Base-by-base conservation (phyloP, 1,284 basidiomycete species). In the Gomphus sp. region DNA sequence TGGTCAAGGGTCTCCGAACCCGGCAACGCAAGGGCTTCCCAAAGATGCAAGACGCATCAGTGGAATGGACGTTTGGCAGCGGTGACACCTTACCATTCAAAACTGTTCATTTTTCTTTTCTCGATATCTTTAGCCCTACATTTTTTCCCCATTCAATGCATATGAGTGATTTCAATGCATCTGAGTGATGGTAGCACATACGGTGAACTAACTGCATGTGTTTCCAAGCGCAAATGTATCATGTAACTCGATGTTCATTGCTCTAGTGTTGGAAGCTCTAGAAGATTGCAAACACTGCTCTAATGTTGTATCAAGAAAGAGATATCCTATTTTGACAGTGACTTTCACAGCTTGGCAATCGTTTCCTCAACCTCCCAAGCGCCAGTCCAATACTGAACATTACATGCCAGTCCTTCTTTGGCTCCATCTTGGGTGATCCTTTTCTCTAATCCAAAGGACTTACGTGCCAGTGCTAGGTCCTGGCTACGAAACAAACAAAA, bases 321-420 rank as follows among this genome's bases (percentile, higher is more conserved):
- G 28, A 62, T 7, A 25, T 25, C 10, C 18, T 36, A 41, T 12
- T 53, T 7, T 6, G 41, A 33, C 16, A 49, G 2, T 6, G 50
- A 18, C 16, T 49, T n/a, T 64, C 65, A 73, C 55, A 83, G 70
- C 56, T 72, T 72, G 53, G 70, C 69, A 65, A 91, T 87, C 49
- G 80, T 81, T 72, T 94, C 91, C 70, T 97, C 94, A 52, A 93
- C 85, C 70, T 96, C 89, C 93, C 94, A 97, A 53, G 93, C 93
- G 50, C 92, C 92, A 12, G 82, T 84, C 93, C 94, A 97, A 67
- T 90, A 86, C 66, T 83, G 79, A 62, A 93, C 79, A 56, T 84
- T 72, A 63, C 87, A 87, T 62, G 82, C 80, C 62, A 95, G 75
- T 14, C 88, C 87, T 39, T 74, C 72, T 48, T 72, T 71, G 53